phyloP scores from a whole-genome alignment of 176 grass and related monocot species.

The Phyllostachys edulis region DNA sequence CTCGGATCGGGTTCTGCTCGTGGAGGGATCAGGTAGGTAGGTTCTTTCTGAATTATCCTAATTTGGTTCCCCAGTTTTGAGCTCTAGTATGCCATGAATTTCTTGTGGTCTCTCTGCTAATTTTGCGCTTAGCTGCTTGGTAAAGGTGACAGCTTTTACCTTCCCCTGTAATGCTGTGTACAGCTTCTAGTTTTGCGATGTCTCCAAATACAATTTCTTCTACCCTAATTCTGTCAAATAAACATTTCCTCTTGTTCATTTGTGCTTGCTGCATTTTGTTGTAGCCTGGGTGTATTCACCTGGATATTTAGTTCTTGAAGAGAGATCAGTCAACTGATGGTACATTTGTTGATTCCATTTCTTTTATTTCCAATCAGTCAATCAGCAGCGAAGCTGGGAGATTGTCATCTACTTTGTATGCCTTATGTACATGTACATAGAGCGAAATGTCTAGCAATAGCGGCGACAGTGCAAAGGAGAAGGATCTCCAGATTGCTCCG shows the following conservation, averaged over 20 bases:
- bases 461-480: neutral
- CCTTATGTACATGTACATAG: neutral
- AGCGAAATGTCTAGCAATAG: slow-evolving; percentile 31
- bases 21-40: neutral
- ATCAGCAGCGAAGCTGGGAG: neutral
- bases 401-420: neutral
- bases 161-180: neutral
- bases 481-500: slow-evolving; percentile 14
- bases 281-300: neutral
- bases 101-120: neutral
- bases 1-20: neutral
- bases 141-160: neutral
- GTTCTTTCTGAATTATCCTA: neutral
- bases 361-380: neutral
- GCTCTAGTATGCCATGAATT: neutral
- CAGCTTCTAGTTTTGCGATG: neutral
- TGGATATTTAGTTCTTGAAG: neutral
- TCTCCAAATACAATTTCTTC: neutral
- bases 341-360: slow-evolving; percentile 17
- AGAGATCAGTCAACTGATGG: neutral
- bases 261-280: neutral
- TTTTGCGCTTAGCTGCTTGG: neutral
- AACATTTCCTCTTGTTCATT: neutral
- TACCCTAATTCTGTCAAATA: neutral
- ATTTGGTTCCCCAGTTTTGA: neutral